Base-by-base conservation (phyloP, 345 rosid genomes). In the Sisymbrium irio region DNA sequence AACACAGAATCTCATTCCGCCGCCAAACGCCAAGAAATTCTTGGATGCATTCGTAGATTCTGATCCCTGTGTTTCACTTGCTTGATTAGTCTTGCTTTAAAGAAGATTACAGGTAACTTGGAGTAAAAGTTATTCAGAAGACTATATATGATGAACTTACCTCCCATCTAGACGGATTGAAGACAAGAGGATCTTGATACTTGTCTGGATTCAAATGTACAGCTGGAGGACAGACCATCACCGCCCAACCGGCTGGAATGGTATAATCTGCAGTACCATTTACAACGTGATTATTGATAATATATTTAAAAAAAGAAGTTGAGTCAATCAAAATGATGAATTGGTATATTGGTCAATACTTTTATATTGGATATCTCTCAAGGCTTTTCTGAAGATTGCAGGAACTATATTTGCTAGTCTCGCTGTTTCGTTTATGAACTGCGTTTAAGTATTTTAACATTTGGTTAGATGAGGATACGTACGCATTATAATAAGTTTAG, bases 211-310 rank as follows among this genome's bases (percentile, higher is more conserved):
- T 88, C 79, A 91, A 81, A 83, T 93, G 96, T 54, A 93, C 89
- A 20, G 97, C 98, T 20, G 98, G 97, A 56, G 98, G 98, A 77
- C 94, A 88, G 32, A 93, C 91, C 96, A 89, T 90, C 15, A 93
- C 85, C 17, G 85, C 89, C 98, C 98, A 93, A 19, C 87, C 92
- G n/a, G 90, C 88, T 59, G 98, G 97, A 79, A 93, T 86, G 42
- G 89, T 86, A 81, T 82, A 82, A 60, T 84, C 98, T 93, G 87
- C 84, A 80, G 30, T 11, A 30, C 59, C 54, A 56, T 63, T 27
- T 14, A 35, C 44, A 76, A 51, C 8, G 27, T 73, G 28, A 55
- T 76, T 32, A 18, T 35, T 28, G 51, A 53, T 37, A 54, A 66
- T 42, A n/a, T 46, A 6, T 3, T 28, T 5, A 6, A 14, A 6